phyloP scores from a whole-genome alignment of 2,329 filamentous ascomycete genomes.

The Tetracladium maxilliforme region DNA sequence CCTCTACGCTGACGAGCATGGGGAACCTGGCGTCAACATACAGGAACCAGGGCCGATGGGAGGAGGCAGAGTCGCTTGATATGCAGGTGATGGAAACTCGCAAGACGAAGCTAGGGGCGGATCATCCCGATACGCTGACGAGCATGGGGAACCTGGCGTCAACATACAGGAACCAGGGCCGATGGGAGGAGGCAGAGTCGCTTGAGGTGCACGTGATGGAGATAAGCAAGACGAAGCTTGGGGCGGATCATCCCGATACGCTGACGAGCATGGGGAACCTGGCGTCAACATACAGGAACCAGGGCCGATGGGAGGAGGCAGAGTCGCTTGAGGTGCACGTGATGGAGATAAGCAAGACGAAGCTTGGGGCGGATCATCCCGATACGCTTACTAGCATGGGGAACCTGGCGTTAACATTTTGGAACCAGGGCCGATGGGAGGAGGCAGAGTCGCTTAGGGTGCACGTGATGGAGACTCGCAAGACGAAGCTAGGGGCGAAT shows the following conservation, averaged over 20 bases:
- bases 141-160: no score
- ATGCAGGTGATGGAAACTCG: no score
- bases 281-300: slow-evolving; percentile 1
- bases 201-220: neutral
- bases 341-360: neutral
- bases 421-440: no score
- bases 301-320: neutral
- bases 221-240: neutral
- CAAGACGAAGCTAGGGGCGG: no score
- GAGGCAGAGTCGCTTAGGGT: no score
- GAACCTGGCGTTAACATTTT: no score
- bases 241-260: no score
- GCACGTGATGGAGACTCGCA: slow-evolving; percentile 1
- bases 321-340: neutral
- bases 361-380: no score
- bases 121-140: no score
- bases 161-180: neutral
- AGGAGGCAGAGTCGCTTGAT: neutral
- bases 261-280: no score
- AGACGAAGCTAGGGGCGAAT: slow-evolving; percentile 2
- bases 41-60: neutral
- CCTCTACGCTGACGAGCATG: slow-evolving; percentile 5
- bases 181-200: neutral
- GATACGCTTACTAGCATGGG: no score
- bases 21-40: slow-evolving; percentile 3